Evolutionary conservation across 768 basidiomycete species (phyloP), one percentile per base, ranked within the genome.

Genomic region (Rhizopogon roseolus): DNA sequence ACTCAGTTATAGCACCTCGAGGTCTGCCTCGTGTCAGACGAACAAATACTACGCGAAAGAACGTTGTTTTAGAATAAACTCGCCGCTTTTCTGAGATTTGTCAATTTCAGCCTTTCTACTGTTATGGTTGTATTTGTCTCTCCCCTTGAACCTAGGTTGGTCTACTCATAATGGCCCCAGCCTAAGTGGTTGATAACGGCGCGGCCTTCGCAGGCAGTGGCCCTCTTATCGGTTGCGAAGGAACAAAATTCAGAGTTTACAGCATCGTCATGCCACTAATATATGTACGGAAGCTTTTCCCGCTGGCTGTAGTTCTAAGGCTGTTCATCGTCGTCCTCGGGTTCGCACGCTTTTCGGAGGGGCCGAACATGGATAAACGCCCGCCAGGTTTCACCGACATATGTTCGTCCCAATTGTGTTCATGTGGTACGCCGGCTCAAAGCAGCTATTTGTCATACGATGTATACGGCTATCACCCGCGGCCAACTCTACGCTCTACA

Each of bases 11-110:
- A 17, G 43, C 14, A 56, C 65, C 65, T 66, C 60, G 58, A 68
- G 66, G 65, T 59, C 43, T 53, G 39, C 60, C 60, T 64, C 63
- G 45, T 62, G 60, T 48, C 41, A 14, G 17, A 45, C 8, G 22
- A 25, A 48, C 32, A 38, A 44, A 22, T 50, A 52, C 46, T n/a
- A 41, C 57, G 42, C 56, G 7, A n/a, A 34, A 38, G 27, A 50
- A 53, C 54, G 49, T 49, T 41, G 45, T 34, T 34, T 49, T 36
- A 46, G 19, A 36, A 36, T 34, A 32, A 46, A 32, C 45, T 14
- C 32, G 13, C 34, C 22, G 46, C 46, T 22, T 36, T 34, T 36
- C 32, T 9, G 14, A 48, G 8, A 34, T 10, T 19, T 48, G 19
- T 14, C 46, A 48, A 16, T 19, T 36, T 5, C 5, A 22, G 25